Conservation (phyloP, 2,329 filamentous ascomycete genomes). For the Colletotrichum tofieldiae region DNA sequence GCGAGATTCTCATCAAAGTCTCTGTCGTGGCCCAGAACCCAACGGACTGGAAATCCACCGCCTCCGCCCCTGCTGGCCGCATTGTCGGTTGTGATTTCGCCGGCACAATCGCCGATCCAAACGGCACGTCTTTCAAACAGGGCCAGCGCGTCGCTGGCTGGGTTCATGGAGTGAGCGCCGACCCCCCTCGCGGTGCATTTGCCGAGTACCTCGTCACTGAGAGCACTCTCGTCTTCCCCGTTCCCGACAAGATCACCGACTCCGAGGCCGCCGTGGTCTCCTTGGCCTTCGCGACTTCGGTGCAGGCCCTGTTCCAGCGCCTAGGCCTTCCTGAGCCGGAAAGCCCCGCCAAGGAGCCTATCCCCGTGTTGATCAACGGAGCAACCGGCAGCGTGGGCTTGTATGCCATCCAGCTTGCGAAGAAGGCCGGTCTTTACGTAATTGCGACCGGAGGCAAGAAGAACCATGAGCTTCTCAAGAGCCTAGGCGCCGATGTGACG, state of each 20-base stretch:
- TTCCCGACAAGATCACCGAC: slow-evolving; percentile 23
- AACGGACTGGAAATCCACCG: slow-evolving; percentile 52
- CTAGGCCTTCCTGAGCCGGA: slow-evolving; percentile 26
- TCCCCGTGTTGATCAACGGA: slow-evolving; percentile 48
- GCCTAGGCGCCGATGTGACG: slow-evolving; percentile 61
- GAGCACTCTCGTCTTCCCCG: slow-evolving; percentile 36
- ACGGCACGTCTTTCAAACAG: slow-evolving; percentile 49
- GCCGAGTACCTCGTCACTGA: slow-evolving; percentile 41
- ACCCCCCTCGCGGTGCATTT: slow-evolving; percentile 39
- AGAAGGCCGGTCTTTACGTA: slow-evolving; percentile 33
- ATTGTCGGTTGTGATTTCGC: slow-evolving; percentile 54
- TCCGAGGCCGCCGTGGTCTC: slow-evolving; percentile 32
- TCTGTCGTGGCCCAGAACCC: slow-evolving; percentile 54
- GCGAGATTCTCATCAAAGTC: slow-evolving; percentile 54
- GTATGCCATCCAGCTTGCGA: slow-evolving; percentile 38
- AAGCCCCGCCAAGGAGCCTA: slow-evolving; percentile 15
- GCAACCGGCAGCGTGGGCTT: slow-evolving; percentile 46
- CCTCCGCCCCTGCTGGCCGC: slow-evolving; percentile 45
- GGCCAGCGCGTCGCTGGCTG: slow-evolving; percentile 54
- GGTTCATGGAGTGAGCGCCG: slow-evolving; percentile 49
- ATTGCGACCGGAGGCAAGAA: slow-evolving; percentile 43
- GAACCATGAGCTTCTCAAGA: slow-evolving; percentile 57
- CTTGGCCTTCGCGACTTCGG: slow-evolving; percentile 32
- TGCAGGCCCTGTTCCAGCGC: slow-evolving; percentile 40
- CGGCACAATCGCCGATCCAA: slow-evolving; percentile 50